These are phyloP conservation scores for Dictyostelium intermedium DNA, from an alignment of 78 protist genomes.

Conservation along the genomic window DNA sequence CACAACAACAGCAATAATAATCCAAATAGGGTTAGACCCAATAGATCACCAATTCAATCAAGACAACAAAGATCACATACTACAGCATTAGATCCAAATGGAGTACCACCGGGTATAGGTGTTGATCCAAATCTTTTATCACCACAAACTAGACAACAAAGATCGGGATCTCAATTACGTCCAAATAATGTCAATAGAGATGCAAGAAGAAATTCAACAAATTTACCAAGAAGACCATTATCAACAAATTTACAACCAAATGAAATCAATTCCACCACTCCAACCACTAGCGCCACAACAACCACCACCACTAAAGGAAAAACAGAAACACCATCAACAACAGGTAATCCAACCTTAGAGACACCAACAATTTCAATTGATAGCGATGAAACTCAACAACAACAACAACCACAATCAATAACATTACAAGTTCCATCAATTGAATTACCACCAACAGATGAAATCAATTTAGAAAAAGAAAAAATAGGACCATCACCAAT, in stretches of 20 bases:
- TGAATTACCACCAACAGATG: neutral
- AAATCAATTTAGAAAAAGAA: neutral
- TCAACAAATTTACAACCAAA: neutral
- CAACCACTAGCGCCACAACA: neutral
- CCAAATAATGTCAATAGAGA: neutral
- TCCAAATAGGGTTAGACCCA: slow-evolving; percentile 17
- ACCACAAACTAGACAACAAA: slow-evolving; percentile 4
- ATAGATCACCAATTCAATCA: slow-evolving; percentile 26
- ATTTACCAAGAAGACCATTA: neutral
- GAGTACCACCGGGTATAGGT: neutral
- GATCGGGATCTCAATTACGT: neutral
- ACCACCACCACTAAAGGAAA: neutral
- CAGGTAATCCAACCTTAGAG: neutral
- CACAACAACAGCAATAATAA: neutral
- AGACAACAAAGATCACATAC: slow-evolving; percentile 51
- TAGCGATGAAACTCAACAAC: neutral
- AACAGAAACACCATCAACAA: neutral
- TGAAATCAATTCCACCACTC: neutral
- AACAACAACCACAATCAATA: neutral
- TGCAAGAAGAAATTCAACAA: neutral
- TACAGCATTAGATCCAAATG: neutral
- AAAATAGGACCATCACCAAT: neutral
- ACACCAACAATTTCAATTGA: neutral
- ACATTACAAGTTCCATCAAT: neutral
- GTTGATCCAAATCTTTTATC: neutral